These are phyloP conservation scores for Fusarium penzigii DNA, from an alignment of 2,329 filamentous ascomycete genomes.

Conservation along the genomic window DNA sequence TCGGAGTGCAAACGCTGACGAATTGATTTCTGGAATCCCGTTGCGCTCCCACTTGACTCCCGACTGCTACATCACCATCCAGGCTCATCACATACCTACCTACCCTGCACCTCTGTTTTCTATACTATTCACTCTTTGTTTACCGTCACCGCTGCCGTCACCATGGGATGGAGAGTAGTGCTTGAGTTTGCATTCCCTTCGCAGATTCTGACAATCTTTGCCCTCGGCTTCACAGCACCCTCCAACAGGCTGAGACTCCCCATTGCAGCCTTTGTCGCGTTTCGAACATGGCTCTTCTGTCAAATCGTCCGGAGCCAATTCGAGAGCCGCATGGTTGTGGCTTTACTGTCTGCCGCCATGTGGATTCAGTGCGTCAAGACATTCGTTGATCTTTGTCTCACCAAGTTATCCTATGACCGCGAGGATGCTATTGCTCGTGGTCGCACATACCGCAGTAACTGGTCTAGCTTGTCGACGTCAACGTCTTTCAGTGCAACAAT, in stretches of 20 bases:
- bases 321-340: slow-evolving; percentile 15
- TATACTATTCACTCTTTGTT: not conserved
- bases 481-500: not conserved
- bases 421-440: not conserved
- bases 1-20: too few relatives aligned
- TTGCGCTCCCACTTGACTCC: too few relatives aligned
- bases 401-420: slow-evolving; percentile 1
- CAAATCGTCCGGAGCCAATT: slow-evolving; percentile 6
- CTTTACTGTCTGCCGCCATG: slow-evolving; percentile 16
- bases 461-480: not conserved
- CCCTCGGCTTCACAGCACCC: slow-evolving; percentile 7
- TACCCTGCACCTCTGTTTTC: not conserved
- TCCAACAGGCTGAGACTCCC: not conserved
- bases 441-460: too few relatives aligned
- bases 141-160: not conserved
- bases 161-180: slow-evolving; percentile 5
- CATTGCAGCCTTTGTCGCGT: not conserved
- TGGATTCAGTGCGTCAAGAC: slow-evolving; percentile 22
- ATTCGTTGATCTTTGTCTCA: slow-evolving; percentile 17
- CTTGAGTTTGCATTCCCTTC: slow-evolving; percentile 6
- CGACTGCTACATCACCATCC: too few relatives aligned
- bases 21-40: too few relatives aligned
- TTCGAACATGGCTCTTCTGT: slow-evolving; percentile 14
- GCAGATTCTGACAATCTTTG: slow-evolving; percentile 8
- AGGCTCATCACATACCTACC: too few relatives aligned